These are phyloP conservation scores for Ceratocystis papillata DNA, from an alignment of 2,329 filamentous ascomycete species.

Conservation along the genomic window DNA sequence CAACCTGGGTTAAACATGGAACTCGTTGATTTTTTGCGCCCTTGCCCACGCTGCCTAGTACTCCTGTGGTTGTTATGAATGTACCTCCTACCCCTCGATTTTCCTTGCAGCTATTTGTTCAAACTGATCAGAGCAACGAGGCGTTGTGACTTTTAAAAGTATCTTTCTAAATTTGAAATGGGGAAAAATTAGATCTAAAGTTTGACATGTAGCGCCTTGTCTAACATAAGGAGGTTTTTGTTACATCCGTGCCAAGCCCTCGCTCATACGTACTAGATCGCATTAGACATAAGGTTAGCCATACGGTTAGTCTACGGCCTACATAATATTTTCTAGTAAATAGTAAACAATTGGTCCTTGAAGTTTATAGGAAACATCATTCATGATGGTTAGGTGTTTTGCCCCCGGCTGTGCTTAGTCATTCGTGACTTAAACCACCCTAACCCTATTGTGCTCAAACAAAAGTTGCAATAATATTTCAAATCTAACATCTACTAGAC, in stretches of 20 bases:
- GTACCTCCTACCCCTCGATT: constrained; percentile 13
- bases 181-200: not conserved
- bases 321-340: too few relatives aligned
- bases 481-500: too few relatives aligned
- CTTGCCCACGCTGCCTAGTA: not conserved
- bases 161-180: constrained; percentile 6
- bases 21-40: constrained; percentile 22
- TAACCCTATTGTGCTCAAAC: too few relatives aligned
- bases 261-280: too few relatives aligned
- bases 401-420: too few relatives aligned
- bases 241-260: not conserved
- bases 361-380: too few relatives aligned
- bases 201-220: not conserved
- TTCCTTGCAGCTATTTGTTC: constrained; percentile 12
- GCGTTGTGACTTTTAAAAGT: constrained; percentile 18
- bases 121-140: constrained; percentile 14
- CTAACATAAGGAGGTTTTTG: not conserved
- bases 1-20: constrained; percentile 23
- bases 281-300: too few relatives aligned
- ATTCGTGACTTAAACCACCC: too few relatives aligned
- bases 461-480: too few relatives aligned
- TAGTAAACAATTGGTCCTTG: too few relatives aligned
- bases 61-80: constrained; percentile 12
- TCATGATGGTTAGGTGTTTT: too few relatives aligned
- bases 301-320: too few relatives aligned